These are phyloP conservation scores for Forsythia viridissima DNA, from an alignment of 257 asterid species.

Conservation along the genomic window DNA sequence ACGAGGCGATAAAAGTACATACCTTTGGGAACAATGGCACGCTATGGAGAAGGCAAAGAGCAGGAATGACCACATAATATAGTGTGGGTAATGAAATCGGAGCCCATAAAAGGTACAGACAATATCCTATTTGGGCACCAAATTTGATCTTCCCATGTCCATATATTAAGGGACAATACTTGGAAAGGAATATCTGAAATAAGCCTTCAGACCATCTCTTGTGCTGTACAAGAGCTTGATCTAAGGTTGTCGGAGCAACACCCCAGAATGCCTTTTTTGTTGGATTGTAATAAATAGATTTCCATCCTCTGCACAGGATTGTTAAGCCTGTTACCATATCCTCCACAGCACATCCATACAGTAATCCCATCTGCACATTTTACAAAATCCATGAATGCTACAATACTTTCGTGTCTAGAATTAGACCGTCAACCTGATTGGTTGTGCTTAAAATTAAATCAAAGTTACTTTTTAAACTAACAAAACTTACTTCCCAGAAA, in stretches of 20 bases:
- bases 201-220: constrained; percentile 83
- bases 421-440: background rate
- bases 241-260: constrained; percentile 59
- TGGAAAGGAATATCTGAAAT: constrained; percentile 74
- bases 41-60: constrained; percentile 45
- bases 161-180: constrained; percentile 62
- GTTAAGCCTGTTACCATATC: constrained; percentile 80
- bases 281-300: constrained; percentile 65
- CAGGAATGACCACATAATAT: constrained; percentile 43
- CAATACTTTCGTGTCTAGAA: background rate
- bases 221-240: constrained; percentile 62
- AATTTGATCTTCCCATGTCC: constrained; percentile 58
- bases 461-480: too few species aligned
- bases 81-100: constrained; percentile 54
- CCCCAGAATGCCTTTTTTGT: constrained; percentile 61
- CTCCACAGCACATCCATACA: constrained; percentile 78
- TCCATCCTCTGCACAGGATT: constrained; percentile 95
- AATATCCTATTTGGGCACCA: constrained; percentile 73
- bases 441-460: background rate
- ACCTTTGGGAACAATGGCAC: constrained; percentile 68
- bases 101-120: constrained; percentile 66
- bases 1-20: background rate
- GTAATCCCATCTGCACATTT: constrained; percentile 67
- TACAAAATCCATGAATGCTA: constrained; percentile 2
- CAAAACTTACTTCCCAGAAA: too few species aligned